These are phyloP conservation scores for Globisporangium radiosum DNA, from an alignment of 352 stramenopile species.

Conservation along the genomic window DNA sequence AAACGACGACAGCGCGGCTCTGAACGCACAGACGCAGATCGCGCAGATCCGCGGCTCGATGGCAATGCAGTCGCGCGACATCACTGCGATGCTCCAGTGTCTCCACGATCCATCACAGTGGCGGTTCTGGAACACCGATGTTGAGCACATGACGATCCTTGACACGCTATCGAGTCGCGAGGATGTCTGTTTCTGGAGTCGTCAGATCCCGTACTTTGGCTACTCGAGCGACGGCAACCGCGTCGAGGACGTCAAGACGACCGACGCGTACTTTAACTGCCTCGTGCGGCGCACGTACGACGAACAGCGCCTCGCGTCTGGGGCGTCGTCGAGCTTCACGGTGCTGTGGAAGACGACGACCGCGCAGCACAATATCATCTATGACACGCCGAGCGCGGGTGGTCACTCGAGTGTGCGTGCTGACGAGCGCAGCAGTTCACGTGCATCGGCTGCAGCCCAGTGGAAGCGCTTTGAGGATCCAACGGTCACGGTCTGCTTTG, in stretches of 20 bases:
- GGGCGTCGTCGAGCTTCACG: conserved; percentile 13
- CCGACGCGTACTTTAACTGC: conserved; percentile 21
- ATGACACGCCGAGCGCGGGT: background rate
- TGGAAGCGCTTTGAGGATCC: conserved; percentile 33
- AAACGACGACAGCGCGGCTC: background rate
- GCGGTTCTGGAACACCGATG: conserved; percentile 13
- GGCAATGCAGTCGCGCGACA: conserved; percentile 16
- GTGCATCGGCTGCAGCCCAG: background rate
- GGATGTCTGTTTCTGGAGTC: conserved; percentile 33
- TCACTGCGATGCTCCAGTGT: conserved; percentile 12
- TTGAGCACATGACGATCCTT: conserved; percentile 19
- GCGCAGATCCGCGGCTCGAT: conserved; percentile 21
- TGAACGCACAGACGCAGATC: background rate
- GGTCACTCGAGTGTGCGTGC: background rate
- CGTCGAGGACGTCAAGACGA: conserved; percentile 7
- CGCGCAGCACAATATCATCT: conserved; percentile 16
- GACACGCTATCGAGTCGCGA: conserved; percentile 22
- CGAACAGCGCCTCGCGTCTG: background rate
- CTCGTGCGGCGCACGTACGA: conserved; percentile 28
- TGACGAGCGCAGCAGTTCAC: background rate
- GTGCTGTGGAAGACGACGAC: conserved; percentile 36
- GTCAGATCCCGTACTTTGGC: conserved; percentile 21
- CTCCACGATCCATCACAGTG: conserved; percentile 19
- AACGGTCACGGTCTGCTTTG: conserved; percentile 22
- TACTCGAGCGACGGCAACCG: conserved; percentile 19